Evolutionary conservation across 768 basidiomycete species (phyloP).

Genomic region (Coprinopsis marcescibilis): DNA sequence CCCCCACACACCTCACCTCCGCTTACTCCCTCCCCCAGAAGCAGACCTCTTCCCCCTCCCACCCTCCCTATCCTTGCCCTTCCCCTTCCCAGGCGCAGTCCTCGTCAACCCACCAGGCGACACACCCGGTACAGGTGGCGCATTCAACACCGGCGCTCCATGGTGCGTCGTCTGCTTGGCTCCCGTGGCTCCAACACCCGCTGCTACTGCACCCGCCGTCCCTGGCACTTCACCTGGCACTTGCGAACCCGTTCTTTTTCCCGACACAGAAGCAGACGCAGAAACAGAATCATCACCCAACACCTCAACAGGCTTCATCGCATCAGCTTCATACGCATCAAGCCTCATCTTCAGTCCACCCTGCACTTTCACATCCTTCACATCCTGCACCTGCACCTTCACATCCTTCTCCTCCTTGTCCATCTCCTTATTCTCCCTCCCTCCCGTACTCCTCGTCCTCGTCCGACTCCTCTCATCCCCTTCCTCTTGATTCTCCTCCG

Average conservation of each 20-base stretch:
- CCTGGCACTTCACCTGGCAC: too few relatives aligned
- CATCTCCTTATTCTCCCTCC: constrained; percentile 33
- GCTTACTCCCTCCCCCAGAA: too few relatives aligned
- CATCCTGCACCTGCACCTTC: constrained; percentile 77
- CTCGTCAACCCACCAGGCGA: not conserved
- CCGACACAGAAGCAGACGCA: not conserved
- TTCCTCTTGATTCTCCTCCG: constrained; percentile 22
- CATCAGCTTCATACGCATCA: constrained; percentile 38
- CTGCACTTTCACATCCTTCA: constrained; percentile 6
- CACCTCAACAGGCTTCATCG: constrained; percentile 74
- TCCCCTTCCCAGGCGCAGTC: not conserved
- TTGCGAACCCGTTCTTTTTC: too few relatives aligned
- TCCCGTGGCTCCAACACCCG: not conserved
- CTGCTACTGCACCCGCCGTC: not conserved
- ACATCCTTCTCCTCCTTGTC: constrained; percentile 41
- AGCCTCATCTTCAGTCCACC: constrained; percentile 33
- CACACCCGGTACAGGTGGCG: not conserved
- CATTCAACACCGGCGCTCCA: not conserved
- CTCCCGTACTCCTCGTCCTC: not conserved
- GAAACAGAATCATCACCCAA: constrained; percentile 7
- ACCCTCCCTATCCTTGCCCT: too few relatives aligned
- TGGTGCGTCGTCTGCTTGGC: not conserved
- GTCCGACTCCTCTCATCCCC: not conserved
- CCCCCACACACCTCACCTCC: too few relatives aligned
- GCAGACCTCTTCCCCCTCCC: too few relatives aligned